Base-by-base conservation (phyloP, 2,329 filamentous ascomycete genomes). In the Neocatenulostroma microsporum region DNA sequence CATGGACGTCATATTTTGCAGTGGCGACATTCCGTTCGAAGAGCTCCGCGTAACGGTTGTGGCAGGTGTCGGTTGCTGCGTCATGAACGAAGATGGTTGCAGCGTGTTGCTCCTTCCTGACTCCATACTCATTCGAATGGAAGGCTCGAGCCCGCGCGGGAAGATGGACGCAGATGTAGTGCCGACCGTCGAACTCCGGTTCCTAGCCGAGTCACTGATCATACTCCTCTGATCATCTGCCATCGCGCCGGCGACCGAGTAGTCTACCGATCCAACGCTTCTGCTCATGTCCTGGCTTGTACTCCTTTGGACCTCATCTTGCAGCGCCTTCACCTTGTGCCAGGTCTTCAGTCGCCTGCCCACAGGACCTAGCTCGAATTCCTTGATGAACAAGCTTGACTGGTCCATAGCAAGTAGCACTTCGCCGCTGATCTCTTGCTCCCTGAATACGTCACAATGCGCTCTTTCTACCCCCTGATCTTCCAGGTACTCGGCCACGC, bases 401-500 rank as follows among this genome's bases (percentile, higher is more conserved):
- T 95, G 89, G 52, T 95, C 87, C 85, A 96, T 94, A 36, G 84
- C 85, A 35, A 98, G 66, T 25, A 98, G 66, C 3, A 96, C 89
- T 53, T 96, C 88, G 32, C 91, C 91, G 2, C 84, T 81, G 40
- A 98, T 96, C 60, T 98, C 91, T 61, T 98, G 89, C 54, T 96
- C 88, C 49, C 82, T 73, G 54, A 98, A 98, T 3, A 96, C 84
- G 47, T 94, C 82, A 56, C 91, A 98, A 51, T 96, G 89, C 49
- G 80, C 80, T 52, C 81, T 78, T 58, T 96, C 89, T 6, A 96
- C 82, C 5, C 87, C 88, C 3, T 78, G 68, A 2, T 83, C 82
- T 49, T 91, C 88, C 26, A 98, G 69, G 56, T 94, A 89, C 53
- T 93, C 85, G 21, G 89, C 85, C 14, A 95, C 89, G 43, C 91